Percentiles rank a stretch among this genome's conserved stretches.
Conservation (phyloP, 805 yeast genomes). For the Spathaspora boniae region DNA sequence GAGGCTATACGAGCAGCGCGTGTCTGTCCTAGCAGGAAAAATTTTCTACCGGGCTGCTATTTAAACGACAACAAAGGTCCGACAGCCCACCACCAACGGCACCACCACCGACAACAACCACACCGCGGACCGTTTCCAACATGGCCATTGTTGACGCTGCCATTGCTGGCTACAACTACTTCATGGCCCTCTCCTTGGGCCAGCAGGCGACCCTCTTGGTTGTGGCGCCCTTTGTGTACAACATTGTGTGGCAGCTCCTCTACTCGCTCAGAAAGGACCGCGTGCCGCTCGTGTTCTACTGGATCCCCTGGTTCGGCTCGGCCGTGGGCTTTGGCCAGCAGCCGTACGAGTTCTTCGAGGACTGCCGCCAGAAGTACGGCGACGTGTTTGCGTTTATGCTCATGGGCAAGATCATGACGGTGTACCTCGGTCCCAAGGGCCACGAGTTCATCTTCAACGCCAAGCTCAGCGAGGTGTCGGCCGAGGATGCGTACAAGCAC, state of each 20-base stretch:
- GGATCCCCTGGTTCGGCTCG: slow-evolving; percentile 95
- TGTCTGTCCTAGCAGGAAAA: too few relatives aligned
- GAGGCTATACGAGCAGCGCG: too few relatives aligned
- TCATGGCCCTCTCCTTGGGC: slow-evolving; percentile 22
- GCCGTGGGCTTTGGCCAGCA: slow-evolving; percentile 87
- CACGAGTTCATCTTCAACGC: slow-evolving; percentile 95
- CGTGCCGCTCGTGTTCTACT: slow-evolving; percentile 86
- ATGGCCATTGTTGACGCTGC: slow-evolving; percentile 25
- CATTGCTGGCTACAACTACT: slow-evolving; percentile 12
- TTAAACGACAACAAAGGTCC: too few relatives aligned
- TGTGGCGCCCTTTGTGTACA: slow-evolving; percentile 60
- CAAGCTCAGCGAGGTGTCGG: slow-evolving; percentile 83
- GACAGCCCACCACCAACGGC: too few relatives aligned
- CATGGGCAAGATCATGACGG: slow-evolving; percentile 91
- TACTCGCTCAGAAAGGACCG: slow-evolving; percentile 76
- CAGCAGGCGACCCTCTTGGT: slow-evolving; percentile 32
- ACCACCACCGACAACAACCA: too few relatives aligned
- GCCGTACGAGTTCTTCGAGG: slow-evolving; percentile 85
- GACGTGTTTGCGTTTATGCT: slow-evolving; percentile 89
- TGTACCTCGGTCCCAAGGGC: slow-evolving; percentile 94
- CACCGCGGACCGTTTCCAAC: too few relatives aligned
- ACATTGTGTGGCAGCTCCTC: slow-evolving; percentile 60
- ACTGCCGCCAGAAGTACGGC: slow-evolving; percentile 79
- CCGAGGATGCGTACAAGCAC: slow-evolving; percentile 94
- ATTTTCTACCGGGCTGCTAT: too few relatives aligned